phyloP scores from a whole-genome alignment of 2,329 filamentous ascomycete species.

The Exserohilum turcica region DNA sequence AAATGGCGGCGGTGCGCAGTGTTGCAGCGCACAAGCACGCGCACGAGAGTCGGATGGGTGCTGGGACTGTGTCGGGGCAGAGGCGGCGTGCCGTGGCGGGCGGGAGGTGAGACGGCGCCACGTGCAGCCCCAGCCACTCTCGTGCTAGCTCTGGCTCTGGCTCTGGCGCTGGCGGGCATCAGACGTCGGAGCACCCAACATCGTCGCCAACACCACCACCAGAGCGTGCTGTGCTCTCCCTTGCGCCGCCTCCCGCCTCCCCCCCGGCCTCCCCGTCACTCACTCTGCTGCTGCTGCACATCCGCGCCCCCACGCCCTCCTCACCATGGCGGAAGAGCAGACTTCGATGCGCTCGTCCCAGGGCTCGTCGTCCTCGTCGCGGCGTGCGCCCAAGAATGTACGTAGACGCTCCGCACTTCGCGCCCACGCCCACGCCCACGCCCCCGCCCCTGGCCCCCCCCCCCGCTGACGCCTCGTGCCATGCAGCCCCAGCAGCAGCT shows the following conservation, averaged over 20 bases:
- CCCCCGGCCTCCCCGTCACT: slow-evolving; percentile 19
- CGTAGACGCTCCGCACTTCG: slow-evolving; percentile 21
- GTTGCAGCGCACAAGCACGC: background rate
- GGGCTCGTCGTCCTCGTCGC: slow-evolving; percentile 60
- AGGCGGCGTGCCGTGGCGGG: slow-evolving; percentile 1
- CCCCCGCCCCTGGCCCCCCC: background rate
- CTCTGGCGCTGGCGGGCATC: slow-evolving; percentile 15
- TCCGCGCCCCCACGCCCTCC: slow-evolving; percentile 19
- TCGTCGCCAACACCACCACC: slow-evolving; percentile 18
- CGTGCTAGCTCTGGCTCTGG: slow-evolving; percentile 16
- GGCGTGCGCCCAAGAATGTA: slow-evolving; percentile 46
- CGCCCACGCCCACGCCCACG: slow-evolving; percentile 11
- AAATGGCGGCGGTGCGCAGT: background rate
- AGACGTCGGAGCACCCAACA: slow-evolving; percentile 22
- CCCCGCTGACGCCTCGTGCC: slow-evolving; percentile 22
- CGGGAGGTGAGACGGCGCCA: slow-evolving; percentile 13
- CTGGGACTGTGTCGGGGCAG: no score
- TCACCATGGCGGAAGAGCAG: slow-evolving; percentile 34
- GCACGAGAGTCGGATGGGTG: background rate
- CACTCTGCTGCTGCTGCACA: slow-evolving; percentile 22
- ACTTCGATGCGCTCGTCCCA: slow-evolving; percentile 39
- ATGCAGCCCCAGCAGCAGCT: slow-evolving; percentile 72
- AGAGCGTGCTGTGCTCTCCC: slow-evolving; percentile 20
- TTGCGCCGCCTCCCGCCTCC: slow-evolving; percentile 18
- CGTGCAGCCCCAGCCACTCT: slow-evolving; percentile 21